Percentiles rank a stretch among this genome's conserved stretches.
Evolutionary conservation across 2,329 filamentous ascomycete genomes (phyloP).

Genomic region (Sclerotinia subarctica): DNA sequence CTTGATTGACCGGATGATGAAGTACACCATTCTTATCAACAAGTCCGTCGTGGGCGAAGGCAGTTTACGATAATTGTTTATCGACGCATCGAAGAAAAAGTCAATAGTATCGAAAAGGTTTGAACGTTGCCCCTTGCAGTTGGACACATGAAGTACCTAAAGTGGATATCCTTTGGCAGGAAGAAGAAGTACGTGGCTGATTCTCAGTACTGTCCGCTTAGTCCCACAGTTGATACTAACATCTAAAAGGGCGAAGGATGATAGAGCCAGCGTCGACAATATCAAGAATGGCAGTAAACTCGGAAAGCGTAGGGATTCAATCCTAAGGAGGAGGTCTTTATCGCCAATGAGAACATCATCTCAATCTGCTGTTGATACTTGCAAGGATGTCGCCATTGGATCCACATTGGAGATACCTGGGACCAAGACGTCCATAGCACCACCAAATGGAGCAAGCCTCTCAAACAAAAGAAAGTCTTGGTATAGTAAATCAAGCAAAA

Average conservation of each 20-base stretch:
- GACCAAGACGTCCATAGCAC: background rate
- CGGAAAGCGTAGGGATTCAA: background rate
- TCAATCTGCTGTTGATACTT: background rate
- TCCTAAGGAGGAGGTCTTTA: background rate
- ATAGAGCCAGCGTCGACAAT: background rate
- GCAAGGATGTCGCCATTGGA: background rate
- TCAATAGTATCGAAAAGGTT: background rate
- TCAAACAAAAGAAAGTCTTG: conserved; percentile 7
- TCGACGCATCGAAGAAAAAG: background rate
- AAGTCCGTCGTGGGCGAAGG: conserved; percentile 4
- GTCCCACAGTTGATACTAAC: background rate
- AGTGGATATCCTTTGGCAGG: conserved; percentile 13
- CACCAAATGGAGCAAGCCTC: background rate
- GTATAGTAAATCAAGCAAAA: background rate
- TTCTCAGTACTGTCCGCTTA: background rate
- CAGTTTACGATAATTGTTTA: background rate
- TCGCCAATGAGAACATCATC: background rate
- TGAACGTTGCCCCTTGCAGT: background rate
- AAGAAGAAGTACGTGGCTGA: conserved; percentile 11
- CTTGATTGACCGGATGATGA: background rate
- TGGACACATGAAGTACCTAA: conserved; percentile 14
- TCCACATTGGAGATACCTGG: background rate
- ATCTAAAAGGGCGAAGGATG: conserved; percentile 1
- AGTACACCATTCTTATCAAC: conserved; percentile 7
- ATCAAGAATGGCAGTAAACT: background rate